Evolutionary conservation across 2,329 filamentous ascomycete genomes (phyloP).

Genomic region (Geosmithia putterillii): DNA sequence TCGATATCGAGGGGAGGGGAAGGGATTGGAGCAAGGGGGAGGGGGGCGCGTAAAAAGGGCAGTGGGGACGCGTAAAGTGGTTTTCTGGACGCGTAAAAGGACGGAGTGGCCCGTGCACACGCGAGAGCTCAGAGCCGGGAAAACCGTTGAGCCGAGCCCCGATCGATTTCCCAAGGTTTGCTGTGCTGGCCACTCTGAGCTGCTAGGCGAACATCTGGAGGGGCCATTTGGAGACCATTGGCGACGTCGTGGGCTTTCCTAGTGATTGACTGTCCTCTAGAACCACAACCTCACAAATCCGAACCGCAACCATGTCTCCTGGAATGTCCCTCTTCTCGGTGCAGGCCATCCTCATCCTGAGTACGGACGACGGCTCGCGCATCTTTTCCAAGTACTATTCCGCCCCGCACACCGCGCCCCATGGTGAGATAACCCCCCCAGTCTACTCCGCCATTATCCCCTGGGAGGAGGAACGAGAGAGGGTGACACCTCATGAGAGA

Average conservation of each 20-base stretch:
- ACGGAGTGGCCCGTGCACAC: conserved; percentile 11
- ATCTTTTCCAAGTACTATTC: conserved; percentile 92
- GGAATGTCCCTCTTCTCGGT: conserved; percentile 66
- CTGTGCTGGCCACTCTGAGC: neutral
- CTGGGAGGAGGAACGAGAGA: neutral
- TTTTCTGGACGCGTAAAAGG: conserved; percentile 9
- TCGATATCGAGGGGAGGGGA: conserved; percentile 4
- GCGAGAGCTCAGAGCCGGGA: conserved; percentile 5
- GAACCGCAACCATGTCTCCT: conserved; percentile 47
- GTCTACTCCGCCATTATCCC: neutral
- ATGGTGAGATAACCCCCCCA: conserved; percentile 12
- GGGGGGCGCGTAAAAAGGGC: conserved; percentile 11
- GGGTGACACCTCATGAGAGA: conserved; percentile 1
- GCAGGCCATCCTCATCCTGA: conserved; percentile 67
- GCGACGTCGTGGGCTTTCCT: neutral
- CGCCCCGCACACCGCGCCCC: conserved; percentile 39
- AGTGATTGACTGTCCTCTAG: neutral
- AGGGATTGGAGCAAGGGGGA: conserved; percentile 2
- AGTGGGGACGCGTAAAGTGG: conserved; percentile 27
- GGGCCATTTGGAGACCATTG: neutral
- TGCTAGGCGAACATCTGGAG: neutral
- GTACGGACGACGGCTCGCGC: conserved; percentile 77
- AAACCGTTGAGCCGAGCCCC: conserved; percentile 16
- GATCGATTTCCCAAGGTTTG: neutral
- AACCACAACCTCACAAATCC: neutral